Base-by-base conservation (phyloP, 768 basidiomycete genomes). In the Suillus paluster region DNA sequence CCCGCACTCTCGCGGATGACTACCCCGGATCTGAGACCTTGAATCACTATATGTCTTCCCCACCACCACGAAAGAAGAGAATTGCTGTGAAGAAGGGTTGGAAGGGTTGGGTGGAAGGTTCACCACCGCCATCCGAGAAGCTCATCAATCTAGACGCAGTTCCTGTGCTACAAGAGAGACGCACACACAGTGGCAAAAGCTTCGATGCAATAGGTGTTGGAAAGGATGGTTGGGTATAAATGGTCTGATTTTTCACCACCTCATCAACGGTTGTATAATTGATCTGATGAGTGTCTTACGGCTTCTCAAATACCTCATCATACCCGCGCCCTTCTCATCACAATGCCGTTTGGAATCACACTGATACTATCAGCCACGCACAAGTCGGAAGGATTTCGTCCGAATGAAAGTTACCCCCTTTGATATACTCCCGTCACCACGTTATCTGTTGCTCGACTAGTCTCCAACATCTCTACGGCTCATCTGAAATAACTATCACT, bases 101-200 rank as follows among this genome's bases (percentile, higher is more conserved):
- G 92, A 94, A 94, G 79, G 92, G 92, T 42, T 94, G 92, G 92
- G 89, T 94, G 23, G 92, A 92, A 79, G 91, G 91, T 66, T 92
- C 91, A 23, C 90, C 90, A 30, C 86, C 86, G 57, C 89, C 92
- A 23, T 91, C 90, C 17, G 84, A 87, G 68, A 92, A 92, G 73
- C 78, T 92, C 57, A 93, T 93, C 76, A 92, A 92, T 69, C 81
- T 93, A 63, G 92, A 94, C 72, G 81, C 82, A 38, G 89, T 87
- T 2, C 84, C 87, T 30, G 77, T 89, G 8, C 81, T 93, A 11
- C 85, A 84, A 63, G 91, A 93, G 76, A 78, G 92, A 62, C 83
- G 88, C 63, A 90, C 90, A n/a, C 80, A 92, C 61, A 93, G 91
- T 66, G 92, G 92, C 56, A 93, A 91, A 78, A 89, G 85, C 75